Base-by-base conservation (phyloP, 2,329 filamentous ascomycete species). In the Colletotrichum karsti region DNA sequence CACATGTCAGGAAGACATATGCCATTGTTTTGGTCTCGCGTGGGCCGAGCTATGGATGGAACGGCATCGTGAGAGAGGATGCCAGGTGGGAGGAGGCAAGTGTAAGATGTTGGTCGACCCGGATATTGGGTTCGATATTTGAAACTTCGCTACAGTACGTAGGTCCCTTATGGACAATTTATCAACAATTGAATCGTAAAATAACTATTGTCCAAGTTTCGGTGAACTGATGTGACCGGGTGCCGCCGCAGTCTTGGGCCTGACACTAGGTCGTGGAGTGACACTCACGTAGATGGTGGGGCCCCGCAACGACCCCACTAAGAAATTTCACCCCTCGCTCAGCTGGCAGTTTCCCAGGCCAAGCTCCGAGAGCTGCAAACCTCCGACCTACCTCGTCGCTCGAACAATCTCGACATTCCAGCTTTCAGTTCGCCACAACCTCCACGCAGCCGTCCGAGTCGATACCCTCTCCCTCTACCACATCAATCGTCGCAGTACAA, bases 291-390 rank as follows among this genome's bases (percentile, higher is more conserved):
- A 15, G 39, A 12, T 37, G 44, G 26, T 24, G 54, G 46, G 24
- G 46, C 65, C 53, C 65, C 64, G 59, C 64, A 63, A 15, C 28
- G 46, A 59, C 60, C 60, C 65, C 64, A 67, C 64, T 53, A 50
- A 44, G 64, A 67, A 67, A 67, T 67, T 67, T 67, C 53, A 64
- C 64, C 64, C 64, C 64, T 58, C 65, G 3, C 10, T 57, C 12
- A 42, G 18, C 18, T 28, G 8, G 6, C 30, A 48, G n/a, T n/a
- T n/a, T n/a, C n/a, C n/a, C n/a, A n/a, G n/a, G 35, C 35, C 28
- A 46, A 67, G 53, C 60, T 58, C 26, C 18, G 39, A 63, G 61
- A 63, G 61, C 53, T 64, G 15, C 15, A 12, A 18, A 48, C 30
- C 0, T 6, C 41, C 20, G 42, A 9, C 35, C 51, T 3, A 9